Base-by-base conservation (phyloP, 2,329 filamentous ascomycete genomes). In the Coniochaeta sp. region DNA sequence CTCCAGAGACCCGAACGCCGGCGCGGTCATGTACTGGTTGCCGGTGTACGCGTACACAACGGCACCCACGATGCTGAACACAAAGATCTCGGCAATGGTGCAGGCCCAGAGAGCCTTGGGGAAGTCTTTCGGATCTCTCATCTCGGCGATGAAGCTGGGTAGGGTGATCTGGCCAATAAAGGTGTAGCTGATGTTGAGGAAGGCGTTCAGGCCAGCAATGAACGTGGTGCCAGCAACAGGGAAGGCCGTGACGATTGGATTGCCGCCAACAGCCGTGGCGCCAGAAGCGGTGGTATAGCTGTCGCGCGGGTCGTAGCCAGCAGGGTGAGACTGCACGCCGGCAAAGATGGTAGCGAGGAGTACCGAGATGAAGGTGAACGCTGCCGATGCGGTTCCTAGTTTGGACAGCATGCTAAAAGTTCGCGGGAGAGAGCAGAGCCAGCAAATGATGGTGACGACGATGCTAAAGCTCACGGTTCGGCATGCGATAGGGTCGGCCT, bases 121-220 rank as follows among this genome's bases (percentile, higher is more conserved):
- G 64, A 96, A 96, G 59, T 96, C 91, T 52, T 80, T 66, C 1
- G 81, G 81, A 26, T 84, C 76, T 52, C 74, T 87, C 91, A 96
- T 96, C 69, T 96, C 91, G 3, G 91, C 91, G 57, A 96, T 96
- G 72, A 96, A 96, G 60, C 87, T 92, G 1, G 91, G 91, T 13
- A 96, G 77, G 0, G 91, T 96, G 61, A 96, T 95, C 66, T 96
- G 91, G 0, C 91, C 91, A 59, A 96, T 96, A 65, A 96, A 96
- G 0, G 91, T 96, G 67, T 96, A 96, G 70, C 85, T 89, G 64
- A 96, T 96, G 70, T 96, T 96, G 66, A 96, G 78, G 69, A 96
- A 96, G 0, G 91, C 91, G 50, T 84, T 90, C 77, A 95, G 85
- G 20, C 85, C 91, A 3, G 78, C 74, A 3, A 95, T 88, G 59